A percentile compares a stretch with the other conserved stretches of the same genome.
Evolutionary conservation across 106 monocot genomes (phyloP).

Genomic region (Acanthochlamys bracteata): DNA sequence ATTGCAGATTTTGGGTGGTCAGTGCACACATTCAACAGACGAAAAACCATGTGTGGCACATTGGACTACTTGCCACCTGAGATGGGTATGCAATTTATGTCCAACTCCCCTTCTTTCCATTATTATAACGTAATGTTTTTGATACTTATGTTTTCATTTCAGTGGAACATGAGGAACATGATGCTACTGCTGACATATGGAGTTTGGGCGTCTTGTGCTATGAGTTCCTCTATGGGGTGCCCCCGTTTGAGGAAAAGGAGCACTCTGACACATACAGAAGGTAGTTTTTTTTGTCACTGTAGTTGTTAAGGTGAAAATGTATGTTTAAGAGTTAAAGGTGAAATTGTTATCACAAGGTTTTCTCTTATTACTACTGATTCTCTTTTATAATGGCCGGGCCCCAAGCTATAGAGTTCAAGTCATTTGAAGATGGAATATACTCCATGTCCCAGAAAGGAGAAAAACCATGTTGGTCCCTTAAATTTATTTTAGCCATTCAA

Average conservation of each 20-base stretch:
- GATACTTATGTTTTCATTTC: constrained; percentile 4
- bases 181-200: constrained; percentile 94
- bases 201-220: constrained; percentile 93
- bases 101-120: background rate
- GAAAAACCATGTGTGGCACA: constrained; percentile 94
- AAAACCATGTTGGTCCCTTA: too few species aligned
- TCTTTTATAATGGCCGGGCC: too few species aligned
- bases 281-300: constrained; percentile 17
- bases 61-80: constrained; percentile 97
- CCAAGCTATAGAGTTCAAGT: too few species aligned
- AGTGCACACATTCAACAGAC: constrained; percentile 88
- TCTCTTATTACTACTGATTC: too few species aligned
- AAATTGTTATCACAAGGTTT: too few species aligned
- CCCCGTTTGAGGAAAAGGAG: constrained; percentile 97
- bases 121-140: background rate
- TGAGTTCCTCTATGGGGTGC: constrained; percentile 92
- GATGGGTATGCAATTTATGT: constrained; percentile 60
- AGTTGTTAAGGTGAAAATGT: too few species aligned
- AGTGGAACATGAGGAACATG: constrained; percentile 96
- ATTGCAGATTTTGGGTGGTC: constrained; percentile 99
- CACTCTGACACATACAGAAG: constrained; percentile 96
- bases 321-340: too few species aligned
- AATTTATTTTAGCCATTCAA: too few species aligned
- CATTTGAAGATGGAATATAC: too few species aligned
- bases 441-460: too few species aligned